Base-by-base conservation (phyloP, 805 yeast genomes). In the Torulaspora indica region DNA sequence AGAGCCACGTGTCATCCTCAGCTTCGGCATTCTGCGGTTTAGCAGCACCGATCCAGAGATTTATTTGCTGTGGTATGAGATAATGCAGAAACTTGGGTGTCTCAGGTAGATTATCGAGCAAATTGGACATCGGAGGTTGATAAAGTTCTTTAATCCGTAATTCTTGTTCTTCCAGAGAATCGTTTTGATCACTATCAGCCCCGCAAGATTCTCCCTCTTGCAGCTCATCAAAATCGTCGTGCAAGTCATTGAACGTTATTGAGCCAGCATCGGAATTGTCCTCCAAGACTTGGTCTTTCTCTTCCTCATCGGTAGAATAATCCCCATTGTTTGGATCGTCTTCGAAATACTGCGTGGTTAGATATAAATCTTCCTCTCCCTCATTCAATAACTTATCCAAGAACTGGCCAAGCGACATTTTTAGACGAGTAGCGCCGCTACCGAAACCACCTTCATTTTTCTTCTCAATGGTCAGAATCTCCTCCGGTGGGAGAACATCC, bases 321-420 rank as follows among this genome's bases (percentile, higher is more conserved):
- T 55, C 59, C 9, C 51, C 56, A 14, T 45, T 43, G 22, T 49
- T 51, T 14, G 56, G 55, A 35, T 53, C 73, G 46, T 75, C 75
- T 38, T 74, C 81, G 2, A 52, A 65, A 55, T 84, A 84, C 52
- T 84, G 90, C 0, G 90, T 84, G 1, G 90, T 84, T 58, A 83
- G 66, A 51, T 84, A 83, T 45, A 75, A 70, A 0, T 69, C 61
- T 23, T 63, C 71, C 13, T 75, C 76, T 1, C 77, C 79, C 2
- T 46, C 47, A 3, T 53, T 35, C 23, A 58, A 43, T 22, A 81
- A 53, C 47, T 63, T 67, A 0, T 61, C 56, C 41, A 81, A 59
- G 37, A 84, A 71, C 14, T 78, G 77, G 0, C 56, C 55, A 47
- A 83, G 69, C 2, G 66, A 60, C 77, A 81, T 71, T 43, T 71